These are phyloP conservation scores for Apiotrichum sp. DNA, from an alignment of 1,284 basidiomycete genomes.

Conservation along the genomic window DNA sequence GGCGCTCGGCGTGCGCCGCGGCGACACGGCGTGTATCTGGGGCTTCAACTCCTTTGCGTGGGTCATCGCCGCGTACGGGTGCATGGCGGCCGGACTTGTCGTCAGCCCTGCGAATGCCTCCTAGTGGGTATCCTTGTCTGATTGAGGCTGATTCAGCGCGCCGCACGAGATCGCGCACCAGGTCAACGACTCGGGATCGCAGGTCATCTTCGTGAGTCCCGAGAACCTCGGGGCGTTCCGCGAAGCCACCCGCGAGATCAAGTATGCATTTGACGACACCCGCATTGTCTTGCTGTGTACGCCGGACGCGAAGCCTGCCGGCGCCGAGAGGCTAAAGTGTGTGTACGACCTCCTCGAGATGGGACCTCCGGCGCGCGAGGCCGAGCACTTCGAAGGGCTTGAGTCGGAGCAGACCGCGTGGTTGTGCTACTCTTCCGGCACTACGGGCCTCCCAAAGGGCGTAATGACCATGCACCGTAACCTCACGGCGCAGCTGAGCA, in stretches of 20 bases:
- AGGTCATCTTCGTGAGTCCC: constrained; percentile 55
- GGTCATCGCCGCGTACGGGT: constrained; percentile 57
- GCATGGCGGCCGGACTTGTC: constrained; percentile 39
- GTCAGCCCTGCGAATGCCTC: constrained; percentile 39
- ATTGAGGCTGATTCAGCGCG: constrained; percentile 24
- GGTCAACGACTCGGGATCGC: constrained; percentile 53
- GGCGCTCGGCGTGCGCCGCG: constrained; percentile 18
- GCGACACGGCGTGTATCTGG: constrained; percentile 39
- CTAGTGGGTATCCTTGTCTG: constrained; percentile 17
- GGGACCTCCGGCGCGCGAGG: no score
- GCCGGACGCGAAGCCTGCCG: no score
- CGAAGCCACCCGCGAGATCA: constrained; percentile 13
- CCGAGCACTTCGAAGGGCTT: constrained; percentile 10
- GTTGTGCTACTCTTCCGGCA: constrained; percentile 64
- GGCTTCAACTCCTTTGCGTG: constrained; percentile 57
- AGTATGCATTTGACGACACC: constrained; percentile 1
- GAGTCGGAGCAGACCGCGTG: constrained; percentile 8
- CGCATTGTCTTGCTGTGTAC: constrained; percentile 15
- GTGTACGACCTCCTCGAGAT: no score
- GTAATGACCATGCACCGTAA: constrained; percentile 61
- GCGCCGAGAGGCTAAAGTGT: no score
- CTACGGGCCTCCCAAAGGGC: constrained; percentile 47
- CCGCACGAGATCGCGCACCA: constrained; percentile 44
- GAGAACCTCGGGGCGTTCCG: constrained; percentile 47
- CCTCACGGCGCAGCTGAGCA: constrained; percentile 46